Base-by-base conservation (phyloP, 2,329 filamentous ascomycete genomes). In the Cytospora paraplurivora region DNA sequence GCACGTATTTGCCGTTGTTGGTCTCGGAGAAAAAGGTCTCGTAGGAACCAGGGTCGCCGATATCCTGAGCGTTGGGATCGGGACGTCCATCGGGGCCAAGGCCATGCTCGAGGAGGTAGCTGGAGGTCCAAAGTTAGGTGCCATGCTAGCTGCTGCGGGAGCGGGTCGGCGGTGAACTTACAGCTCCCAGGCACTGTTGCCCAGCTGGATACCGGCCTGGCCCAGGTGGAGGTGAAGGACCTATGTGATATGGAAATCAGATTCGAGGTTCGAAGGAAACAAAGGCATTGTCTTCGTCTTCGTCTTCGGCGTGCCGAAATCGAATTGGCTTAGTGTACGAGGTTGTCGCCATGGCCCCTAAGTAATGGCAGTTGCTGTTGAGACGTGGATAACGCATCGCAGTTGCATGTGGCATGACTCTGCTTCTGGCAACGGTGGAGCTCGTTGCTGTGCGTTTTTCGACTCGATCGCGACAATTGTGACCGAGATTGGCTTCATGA, bases 21-120 rank as follows among this genome's bases (percentile, higher is more conserved):
- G 88, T 89, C 81, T 90, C 87, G 69, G 84, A 89, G 79, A 90
- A 90, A 81, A 90, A 90, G 69, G 88, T 90, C 79, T 89, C 87
- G 76, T 81, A 89, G 54, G 87, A 88, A 70, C 87, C 87, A 60
- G 79, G 80, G 63, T 90, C 87, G 69, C 79, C 81, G 63, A 84
- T 67, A 55, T 88, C 85, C 75, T 82, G 82, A 67, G 79, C 78
- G 68, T 85, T 84, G 69, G 87, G 84, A 74, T 88, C 84, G 62
- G 84, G 83, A 64, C 83, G 84, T 70, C 88, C 88, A 74, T 90
- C 88, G 62, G 77, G 76, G 71, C 84, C 84, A 69, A 90, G 84
- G 71, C 88, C 88, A 73, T 90, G 88, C 82, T 90, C 88, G 68
- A 90, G 85, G 68, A 89, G 85, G 76, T 90, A 90, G 72, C 87